These are phyloP conservation scores for Boeremia lycopersici DNA, from an alignment of 2,329 filamentous ascomycete species.

Conservation along the genomic window DNA sequence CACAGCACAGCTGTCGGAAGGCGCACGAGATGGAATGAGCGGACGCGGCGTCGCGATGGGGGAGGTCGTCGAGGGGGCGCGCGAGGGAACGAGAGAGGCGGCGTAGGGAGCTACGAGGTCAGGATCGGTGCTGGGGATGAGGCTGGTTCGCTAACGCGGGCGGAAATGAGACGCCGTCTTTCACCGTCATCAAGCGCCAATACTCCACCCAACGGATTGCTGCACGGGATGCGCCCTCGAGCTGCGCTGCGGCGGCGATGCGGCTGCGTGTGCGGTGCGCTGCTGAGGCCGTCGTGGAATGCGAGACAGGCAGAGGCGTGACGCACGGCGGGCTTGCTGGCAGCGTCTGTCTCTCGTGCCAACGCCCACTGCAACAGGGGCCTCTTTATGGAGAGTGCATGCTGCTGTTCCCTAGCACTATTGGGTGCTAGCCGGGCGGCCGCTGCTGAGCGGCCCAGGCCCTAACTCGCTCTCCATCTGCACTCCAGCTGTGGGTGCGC, in stretches of 20 bases:
- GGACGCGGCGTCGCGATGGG: constrained; percentile 33
- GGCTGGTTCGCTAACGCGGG: constrained; percentile 45
- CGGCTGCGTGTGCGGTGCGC: constrained; percentile 18
- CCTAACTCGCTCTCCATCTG: constrained; percentile 25
- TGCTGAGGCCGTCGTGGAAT: constrained; percentile 11
- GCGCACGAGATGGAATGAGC: constrained; percentile 37
- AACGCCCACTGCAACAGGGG: constrained; percentile 33
- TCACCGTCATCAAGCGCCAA: constrained; percentile 36
- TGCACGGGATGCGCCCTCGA: constrained; percentile 13
- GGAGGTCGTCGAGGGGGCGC: constrained; percentile 27
- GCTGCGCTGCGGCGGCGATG: constrained; percentile 16
- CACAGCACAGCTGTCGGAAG: constrained; percentile 20
- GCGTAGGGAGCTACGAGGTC: constrained; percentile 35
- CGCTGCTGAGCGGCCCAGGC: constrained; percentile 29
- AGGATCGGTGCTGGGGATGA: constrained; percentile 40
- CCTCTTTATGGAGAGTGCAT: constrained; percentile 30
- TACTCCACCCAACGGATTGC: constrained; percentile 25
- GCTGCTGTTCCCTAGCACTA: constrained; percentile 32
- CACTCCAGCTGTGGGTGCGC: constrained; percentile 20
- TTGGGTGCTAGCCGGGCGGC: constrained; percentile 26
- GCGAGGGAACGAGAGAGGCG: constrained; percentile 23
- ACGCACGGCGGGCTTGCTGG: constrained; percentile 12
- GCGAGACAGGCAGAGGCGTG: constrained; percentile 11
- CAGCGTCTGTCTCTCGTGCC: constrained; percentile 17
- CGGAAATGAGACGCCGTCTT: constrained; percentile 46